These are phyloP conservation scores for Backusella morwellensis DNA, from an alignment of 192 early-diverging fungal species.

Conservation along the genomic window DNA sequence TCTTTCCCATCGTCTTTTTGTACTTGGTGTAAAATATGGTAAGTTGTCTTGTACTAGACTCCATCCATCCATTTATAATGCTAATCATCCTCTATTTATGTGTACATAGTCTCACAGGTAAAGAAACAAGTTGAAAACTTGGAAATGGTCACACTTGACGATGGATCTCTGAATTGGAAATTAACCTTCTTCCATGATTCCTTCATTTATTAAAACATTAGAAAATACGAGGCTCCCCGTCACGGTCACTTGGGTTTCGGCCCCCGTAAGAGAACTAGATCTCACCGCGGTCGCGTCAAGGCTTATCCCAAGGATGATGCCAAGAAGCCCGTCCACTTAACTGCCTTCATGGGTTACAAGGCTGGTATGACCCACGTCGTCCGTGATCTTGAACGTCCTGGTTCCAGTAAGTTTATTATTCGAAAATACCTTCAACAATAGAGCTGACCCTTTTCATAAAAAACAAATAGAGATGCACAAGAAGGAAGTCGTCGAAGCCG, in stretches of 20 bases:
- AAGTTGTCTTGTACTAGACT: too few species aligned
- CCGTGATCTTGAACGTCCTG: constrained; percentile 98
- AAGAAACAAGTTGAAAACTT: not conserved
- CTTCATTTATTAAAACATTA: constrained; percentile 52
- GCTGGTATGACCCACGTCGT: constrained; percentile 99
- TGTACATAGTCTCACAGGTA: not conserved
- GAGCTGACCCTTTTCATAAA: too few species aligned
- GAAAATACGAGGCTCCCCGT: constrained; percentile 98
- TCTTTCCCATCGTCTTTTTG: too few species aligned
- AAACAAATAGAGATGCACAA: constrained; percentile 84
- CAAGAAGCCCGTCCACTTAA: constrained; percentile 94
- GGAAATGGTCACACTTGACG: not conserved
- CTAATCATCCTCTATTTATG: too few species aligned
- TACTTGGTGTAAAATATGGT: too few species aligned
- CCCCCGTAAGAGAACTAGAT: constrained; percentile 82
- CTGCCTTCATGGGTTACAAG: constrained; percentile 99
- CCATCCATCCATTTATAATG: too few species aligned
- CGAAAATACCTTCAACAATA: too few species aligned
- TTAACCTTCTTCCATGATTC: not conserved
- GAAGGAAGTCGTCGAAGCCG: constrained; percentile 99
- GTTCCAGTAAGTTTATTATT: constrained; percentile 56
- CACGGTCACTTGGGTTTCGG: constrained; percentile 74
- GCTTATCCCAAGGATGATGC: constrained; percentile 99
- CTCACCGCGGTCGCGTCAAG: constrained; percentile 96
- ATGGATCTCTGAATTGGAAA: constrained; percentile 13